Base-by-base conservation (phyloP, 345 rosid species). In the Reutealis trisperma region DNA sequence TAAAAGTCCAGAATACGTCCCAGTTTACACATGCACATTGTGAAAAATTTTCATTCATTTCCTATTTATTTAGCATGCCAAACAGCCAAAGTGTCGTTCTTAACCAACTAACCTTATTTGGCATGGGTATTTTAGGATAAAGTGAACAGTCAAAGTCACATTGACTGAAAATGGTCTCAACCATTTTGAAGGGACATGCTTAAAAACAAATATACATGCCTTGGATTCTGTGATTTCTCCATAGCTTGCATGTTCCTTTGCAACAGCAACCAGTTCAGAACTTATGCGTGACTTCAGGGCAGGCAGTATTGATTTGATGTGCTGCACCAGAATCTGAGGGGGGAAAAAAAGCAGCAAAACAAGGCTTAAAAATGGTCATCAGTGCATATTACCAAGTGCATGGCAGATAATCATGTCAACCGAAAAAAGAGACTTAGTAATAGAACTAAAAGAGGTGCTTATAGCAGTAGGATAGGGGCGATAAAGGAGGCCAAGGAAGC, bases 241-340 rank as follows among this genome's bases (percentile, higher is more conserved):
- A 83, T 85, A 95, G 84, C 98, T 93, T 79, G 93, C 93, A 83
- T 93, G 94, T 78, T 92, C 98, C 84, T 95, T 95, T 76, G 94
- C 97, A 72, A 89, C 88, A 80, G 95, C 81, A 83, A 87, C 91
- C 83, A 95, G 79, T 16, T 86, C 85, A 74, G 86, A 65, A 83
- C 91, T 90, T 71, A 95, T 88, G 74, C 89, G 88, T 67, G 98
- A 89, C 83, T 95, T 95, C 74, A 95, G 77, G 75, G 83, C 91
- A 8, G 99, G 99, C 82, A 95, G 96, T 73, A 92, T 80, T 30
- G 90, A 81, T 84, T 86, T 93, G 73, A 95, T 93, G 61, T 95
- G 99, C 79, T 93, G 97, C 66, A 92, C 93, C 55, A 95, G 89
- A 79, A 95, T 89, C 99, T 95, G 89, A 59, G 59, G 57, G 21